Evolutionary conservation across 1,139 yeast species (phyloP).

Genomic region (Yamadazyma triangularis): DNA sequence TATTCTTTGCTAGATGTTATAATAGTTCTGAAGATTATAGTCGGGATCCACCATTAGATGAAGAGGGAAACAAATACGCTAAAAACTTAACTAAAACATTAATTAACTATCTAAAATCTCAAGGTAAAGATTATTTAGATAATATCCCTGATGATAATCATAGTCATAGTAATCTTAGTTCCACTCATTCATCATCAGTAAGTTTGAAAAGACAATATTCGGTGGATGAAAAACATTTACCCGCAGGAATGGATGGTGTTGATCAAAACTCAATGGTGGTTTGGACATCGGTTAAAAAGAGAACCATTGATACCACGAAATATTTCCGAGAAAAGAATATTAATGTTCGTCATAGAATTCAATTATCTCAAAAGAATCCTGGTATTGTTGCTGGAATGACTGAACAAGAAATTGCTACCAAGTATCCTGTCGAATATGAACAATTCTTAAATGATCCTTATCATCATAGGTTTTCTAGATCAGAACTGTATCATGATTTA

Average conservation of each 20-base stretch:
- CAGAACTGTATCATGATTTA: constrained; percentile 93
- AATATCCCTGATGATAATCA: neutral
- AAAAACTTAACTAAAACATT: constrained; percentile 35
- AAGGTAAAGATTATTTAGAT: constrained; percentile 25
- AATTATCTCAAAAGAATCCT: constrained; percentile 82
- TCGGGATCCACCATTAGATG: constrained; percentile 64
- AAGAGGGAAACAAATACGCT: constrained; percentile 53
- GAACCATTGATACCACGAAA: constrained; percentile 78
- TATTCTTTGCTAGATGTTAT: constrained; percentile 82
- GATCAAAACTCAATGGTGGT: constrained; percentile 58
- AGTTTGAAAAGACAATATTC: constrained; percentile 16
- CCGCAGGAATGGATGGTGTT: constrained; percentile 46
- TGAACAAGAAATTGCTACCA: constrained; percentile 51
- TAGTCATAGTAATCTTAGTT: neutral
- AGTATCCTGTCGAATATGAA: constrained; percentile 67
- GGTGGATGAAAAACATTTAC: constrained; percentile 34
- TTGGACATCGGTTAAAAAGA: constrained; percentile 88
- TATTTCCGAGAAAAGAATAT: constrained; percentile 59
- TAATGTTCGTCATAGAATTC: constrained; percentile 68
- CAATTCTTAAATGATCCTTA: constrained; percentile 76
- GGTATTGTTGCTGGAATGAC: constrained; percentile 78
- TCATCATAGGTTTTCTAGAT: constrained; percentile 86
- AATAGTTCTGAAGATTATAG: constrained; percentile 52
- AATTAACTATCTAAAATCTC: constrained; percentile 28
- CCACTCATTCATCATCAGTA: constrained; percentile 7